A percentile compares a stretch with the other conserved stretches of the same genome.
These are phyloP conservation scores for Dictyostelium citrinum DNA, from an alignment of 78 protist species.

Conservation along the genomic window DNA sequence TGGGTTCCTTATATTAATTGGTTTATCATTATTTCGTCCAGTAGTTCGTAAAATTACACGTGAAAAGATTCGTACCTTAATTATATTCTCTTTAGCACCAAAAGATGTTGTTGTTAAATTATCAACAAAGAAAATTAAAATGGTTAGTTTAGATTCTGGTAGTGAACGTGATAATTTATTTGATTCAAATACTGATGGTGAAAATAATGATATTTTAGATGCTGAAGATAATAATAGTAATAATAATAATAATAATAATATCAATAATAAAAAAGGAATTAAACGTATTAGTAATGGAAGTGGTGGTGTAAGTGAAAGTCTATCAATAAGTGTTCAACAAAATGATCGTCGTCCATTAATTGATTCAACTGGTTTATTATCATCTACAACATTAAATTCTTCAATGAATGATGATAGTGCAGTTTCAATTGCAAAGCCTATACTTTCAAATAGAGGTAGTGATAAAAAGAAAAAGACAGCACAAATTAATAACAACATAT, in stretches of 20 bases:
- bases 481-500: no score
- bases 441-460: no score
- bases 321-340: no score
- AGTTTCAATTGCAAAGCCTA: no score
- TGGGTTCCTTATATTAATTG: not conserved
- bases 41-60: slow-evolving; percentile 24
- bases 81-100: slow-evolving; percentile 51
- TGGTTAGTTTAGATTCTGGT: slow-evolving; percentile 20
- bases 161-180: slow-evolving; percentile 37
- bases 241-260: no score
- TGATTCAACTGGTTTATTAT: not conserved
- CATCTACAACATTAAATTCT: not conserved
- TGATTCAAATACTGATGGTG: not conserved
- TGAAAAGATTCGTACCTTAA: slow-evolving; percentile 37
- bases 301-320: not conserved
- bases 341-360: slow-evolving; percentile 9
- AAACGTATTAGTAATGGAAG: no score
- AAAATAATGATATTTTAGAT: not conserved
- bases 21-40: slow-evolving; percentile 5
- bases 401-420: no score
- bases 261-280: no score
- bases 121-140: slow-evolving; percentile 4
- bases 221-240: not conserved
- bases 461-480: no score
- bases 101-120: slow-evolving; percentile 22